A percentile compares a stretch with the other conserved stretches of the same genome.
These are phyloP conservation scores for Chrysopogon serrulatus DNA, from an alignment of 176 grass and related monocot species.

Conservation along the genomic window DNA sequence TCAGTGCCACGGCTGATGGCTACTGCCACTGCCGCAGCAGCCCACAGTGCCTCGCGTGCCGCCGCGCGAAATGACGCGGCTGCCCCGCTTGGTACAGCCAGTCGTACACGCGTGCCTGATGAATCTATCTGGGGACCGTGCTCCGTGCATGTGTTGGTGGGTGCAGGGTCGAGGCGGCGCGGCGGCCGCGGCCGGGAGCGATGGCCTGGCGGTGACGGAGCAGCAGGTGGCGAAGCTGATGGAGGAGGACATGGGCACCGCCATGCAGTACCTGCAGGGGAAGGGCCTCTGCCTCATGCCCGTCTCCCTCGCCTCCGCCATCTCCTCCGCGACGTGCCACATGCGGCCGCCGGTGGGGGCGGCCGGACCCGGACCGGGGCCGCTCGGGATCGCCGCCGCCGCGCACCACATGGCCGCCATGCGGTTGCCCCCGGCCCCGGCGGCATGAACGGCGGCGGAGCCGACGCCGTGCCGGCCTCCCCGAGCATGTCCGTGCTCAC, in stretches of 20 bases:
- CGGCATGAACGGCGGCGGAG: neutral
- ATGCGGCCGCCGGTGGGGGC: conserved; percentile 21
- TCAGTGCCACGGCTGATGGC: conserved; percentile 40
- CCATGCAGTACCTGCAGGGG: conserved; percentile 99
- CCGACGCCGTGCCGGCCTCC: conserved; percentile 15
- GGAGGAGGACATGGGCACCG: conserved; percentile 97
- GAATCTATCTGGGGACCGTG: neutral
- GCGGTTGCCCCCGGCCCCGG: neutral
- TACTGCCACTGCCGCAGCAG: conserved; percentile 21
- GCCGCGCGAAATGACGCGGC: conserved; percentile 29
- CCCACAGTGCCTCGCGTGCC: conserved; percentile 47
- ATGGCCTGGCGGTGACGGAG: conserved; percentile 83
- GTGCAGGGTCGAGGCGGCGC: conserved; percentile 36
- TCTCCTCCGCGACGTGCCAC: conserved; percentile 71
- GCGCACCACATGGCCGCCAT: conserved; percentile 22
- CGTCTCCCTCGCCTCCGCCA: conserved; percentile 87
- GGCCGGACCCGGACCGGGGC: neutral
- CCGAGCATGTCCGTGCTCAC: conserved; percentile 61
- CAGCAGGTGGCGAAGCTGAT: conserved; percentile 96
- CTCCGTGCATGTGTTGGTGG: neutral
- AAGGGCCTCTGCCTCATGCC: conserved; percentile 99
- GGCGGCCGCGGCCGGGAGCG: conserved; percentile 25
- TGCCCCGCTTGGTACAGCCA: neutral
- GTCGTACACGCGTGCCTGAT: neutral
- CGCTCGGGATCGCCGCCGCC: neutral